Conservation (phyloP, 805 yeast species). For the Monosporozyma solicola region DNA sequence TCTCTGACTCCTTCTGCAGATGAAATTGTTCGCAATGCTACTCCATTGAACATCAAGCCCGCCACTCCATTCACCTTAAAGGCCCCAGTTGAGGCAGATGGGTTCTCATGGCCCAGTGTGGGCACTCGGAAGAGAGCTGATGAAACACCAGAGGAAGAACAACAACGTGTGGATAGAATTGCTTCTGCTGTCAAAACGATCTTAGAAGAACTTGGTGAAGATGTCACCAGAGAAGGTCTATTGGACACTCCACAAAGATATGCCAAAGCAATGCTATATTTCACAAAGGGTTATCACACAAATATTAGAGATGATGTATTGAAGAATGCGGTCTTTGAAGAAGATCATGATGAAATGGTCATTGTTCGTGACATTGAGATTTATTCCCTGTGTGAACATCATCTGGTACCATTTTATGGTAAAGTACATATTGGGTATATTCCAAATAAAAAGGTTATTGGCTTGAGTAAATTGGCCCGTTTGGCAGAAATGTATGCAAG, state of each 20-base stretch:
- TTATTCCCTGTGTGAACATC: constrained; percentile 93
- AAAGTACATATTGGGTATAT: constrained; percentile 97
- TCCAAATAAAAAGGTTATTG: constrained; percentile 87
- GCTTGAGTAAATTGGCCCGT: constrained; percentile 86
- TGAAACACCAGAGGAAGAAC: constrained; percentile 55
- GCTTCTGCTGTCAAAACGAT: constrained; percentile 73
- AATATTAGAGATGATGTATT: constrained; percentile 78
- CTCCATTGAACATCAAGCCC: constrained; percentile 67
- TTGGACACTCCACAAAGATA: constrained; percentile 92
- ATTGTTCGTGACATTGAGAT: constrained; percentile 92
- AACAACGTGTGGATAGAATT: constrained; percentile 62
- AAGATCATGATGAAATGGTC: constrained; percentile 98
- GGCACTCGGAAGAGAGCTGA: constrained; percentile 78
- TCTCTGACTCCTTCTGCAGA: background rate
- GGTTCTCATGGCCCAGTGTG: constrained; percentile 85
- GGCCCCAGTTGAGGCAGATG: constrained; percentile 84
- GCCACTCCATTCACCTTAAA: constrained; percentile 75
- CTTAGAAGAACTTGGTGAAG: constrained; percentile 83
- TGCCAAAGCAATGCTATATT: constrained; percentile 91
- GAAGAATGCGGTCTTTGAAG: constrained; percentile 93
- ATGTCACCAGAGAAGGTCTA: constrained; percentile 77
- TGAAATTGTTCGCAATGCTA: constrained; percentile 13
- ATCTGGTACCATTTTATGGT: constrained; percentile 93
- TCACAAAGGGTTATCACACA: constrained; percentile 95
- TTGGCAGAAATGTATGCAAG: constrained; percentile 95